Percentiles rank a stretch among this genome's conserved stretches.
Evolutionary conservation across 208 protist genomes (phyloP).

Genomic region (Crithidia sp.): DNA sequence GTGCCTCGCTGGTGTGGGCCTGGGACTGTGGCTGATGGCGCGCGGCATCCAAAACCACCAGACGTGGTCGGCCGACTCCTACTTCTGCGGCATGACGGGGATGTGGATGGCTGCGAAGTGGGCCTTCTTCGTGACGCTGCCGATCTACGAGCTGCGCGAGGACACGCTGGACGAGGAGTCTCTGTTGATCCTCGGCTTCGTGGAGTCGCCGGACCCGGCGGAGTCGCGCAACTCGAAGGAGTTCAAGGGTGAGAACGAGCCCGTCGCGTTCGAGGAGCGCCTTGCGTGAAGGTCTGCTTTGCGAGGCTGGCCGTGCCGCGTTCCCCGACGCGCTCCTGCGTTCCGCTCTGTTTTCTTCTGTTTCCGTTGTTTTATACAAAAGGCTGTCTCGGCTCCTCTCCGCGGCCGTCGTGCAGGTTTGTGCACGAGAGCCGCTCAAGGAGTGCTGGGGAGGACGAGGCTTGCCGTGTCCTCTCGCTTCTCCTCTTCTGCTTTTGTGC

Average conservation of each 20-base stretch:
- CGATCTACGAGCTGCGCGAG: slow-evolving; percentile 50
- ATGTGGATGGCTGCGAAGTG: slow-evolving; percentile 73
- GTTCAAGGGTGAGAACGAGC: background rate
- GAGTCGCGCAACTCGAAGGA: background rate
- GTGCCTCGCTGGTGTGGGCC: slow-evolving; percentile 41
- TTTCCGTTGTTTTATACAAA: slow-evolving; percentile 1
- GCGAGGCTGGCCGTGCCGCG: background rate
- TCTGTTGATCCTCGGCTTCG: slow-evolving; percentile 19
- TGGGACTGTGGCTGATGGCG: slow-evolving; percentile 66
- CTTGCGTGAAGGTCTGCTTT: slow-evolving; percentile 1
- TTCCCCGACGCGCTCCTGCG: background rate
- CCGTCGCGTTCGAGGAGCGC: slow-evolving; percentile 5
- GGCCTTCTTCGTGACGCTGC: slow-evolving; percentile 59
- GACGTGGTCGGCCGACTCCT: slow-evolving; percentile 59
- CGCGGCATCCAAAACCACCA: slow-evolving; percentile 54
- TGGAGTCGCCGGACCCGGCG: background rate
- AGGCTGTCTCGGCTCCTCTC: background rate
- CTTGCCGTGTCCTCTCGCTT: no score
- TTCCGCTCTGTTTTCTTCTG: slow-evolving; percentile 1
- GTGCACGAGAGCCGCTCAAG: no score
- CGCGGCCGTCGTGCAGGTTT: no score
- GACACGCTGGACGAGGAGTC: slow-evolving; percentile 50
- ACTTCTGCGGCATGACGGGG: slow-evolving; percentile 79
- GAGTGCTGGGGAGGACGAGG: no score
- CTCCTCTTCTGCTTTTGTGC: no score